Percentiles rank a stretch among this genome's conserved stretches.
Conservation (phyloP, 371 early-diverging fungal species). For the Mucor ambiguus region DNA sequence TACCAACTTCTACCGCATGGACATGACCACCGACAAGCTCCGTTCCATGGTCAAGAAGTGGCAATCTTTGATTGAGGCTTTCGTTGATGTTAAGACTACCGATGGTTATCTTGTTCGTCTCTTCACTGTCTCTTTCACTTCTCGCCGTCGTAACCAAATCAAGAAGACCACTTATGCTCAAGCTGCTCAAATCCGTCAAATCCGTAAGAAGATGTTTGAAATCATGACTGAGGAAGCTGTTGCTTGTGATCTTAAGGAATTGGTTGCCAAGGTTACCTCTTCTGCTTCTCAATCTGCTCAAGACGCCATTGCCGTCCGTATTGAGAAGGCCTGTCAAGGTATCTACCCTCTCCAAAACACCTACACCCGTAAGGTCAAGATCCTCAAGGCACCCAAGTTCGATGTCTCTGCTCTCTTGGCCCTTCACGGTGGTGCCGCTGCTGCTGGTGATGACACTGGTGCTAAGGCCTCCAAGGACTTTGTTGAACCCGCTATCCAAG, state of each 20-base stretch:
- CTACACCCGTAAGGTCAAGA: constrained; percentile 98
- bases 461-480: constrained; percentile 76
- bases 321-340: constrained; percentile 96
- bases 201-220: constrained; percentile 99
- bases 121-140: constrained; percentile 98
- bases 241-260: constrained; percentile 94
- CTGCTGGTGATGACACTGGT: constrained; percentile 77
- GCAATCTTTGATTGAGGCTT: constrained; percentile 99
- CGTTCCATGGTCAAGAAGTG: constrained; percentile 99
- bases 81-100: constrained; percentile 99
- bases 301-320: constrained; percentile 92
- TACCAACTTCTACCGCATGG: constrained; percentile 99
- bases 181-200: constrained; percentile 95
- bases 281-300: constrained; percentile 54
- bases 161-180: constrained; percentile 99
- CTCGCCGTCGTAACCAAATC: constrained; percentile 93
- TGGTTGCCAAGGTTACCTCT: constrained; percentile 95
- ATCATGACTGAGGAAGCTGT: constrained; percentile 93
- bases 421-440: constrained; percentile 90
- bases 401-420: constrained; percentile 96
- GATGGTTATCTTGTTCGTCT: constrained; percentile 99
- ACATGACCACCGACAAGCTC: constrained; percentile 99
- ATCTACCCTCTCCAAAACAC: constrained; percentile 99
- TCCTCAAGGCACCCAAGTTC: constrained; percentile 95
- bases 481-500: constrained; percentile 81